Base-by-base conservation (phyloP, 202 grass and related monocot species). In the Saccharum hybrid region DNA sequence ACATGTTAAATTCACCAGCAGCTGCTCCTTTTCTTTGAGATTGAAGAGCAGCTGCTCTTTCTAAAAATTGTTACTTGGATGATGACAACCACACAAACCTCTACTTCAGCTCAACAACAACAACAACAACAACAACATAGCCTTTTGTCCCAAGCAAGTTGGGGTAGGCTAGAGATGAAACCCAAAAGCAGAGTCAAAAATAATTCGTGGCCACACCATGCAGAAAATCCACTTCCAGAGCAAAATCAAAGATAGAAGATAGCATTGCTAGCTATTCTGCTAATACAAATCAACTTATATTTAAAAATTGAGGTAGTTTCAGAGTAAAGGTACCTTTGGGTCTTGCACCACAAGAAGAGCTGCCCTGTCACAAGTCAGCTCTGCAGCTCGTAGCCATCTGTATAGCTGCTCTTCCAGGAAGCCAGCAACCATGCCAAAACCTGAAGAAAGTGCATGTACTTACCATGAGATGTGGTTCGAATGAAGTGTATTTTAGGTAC, bases 291-390 rank as follows among this genome's bases (percentile, higher is more conserved):
- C 8, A 64, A 33, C 33, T n/a, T n/a, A n/a, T n/a, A n/a, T 33
- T 61, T 2, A 2, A 7, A 39, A 31, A 46, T 0, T 60, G n/a
- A 60, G 56, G 3, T 23, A 59, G 54, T 59, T 59, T 59, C 54
- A 59, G 19, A 60, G 3, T 16, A 63, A 81, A 74, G 49, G 65
- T 92, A 98, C 96, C 87, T 95, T 98, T 37, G 96, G 91, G 78
- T 98, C 90, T 80, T 93, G 87, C 30, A 91, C 92, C 30, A 92
- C 96, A 48, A 98, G 87, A 86, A 98, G 96, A 86, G 93, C 96
- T 59, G 96, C 96, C 74, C 96, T 86, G 51, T 98, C 96, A 68
- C 96, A 98, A 57, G 93, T 98, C 62, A 98, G 88, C 76, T 98
- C 93, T 19, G 93, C 96, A 62, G 96, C 96, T 74, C 93, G 77